A percentile compares a stretch with the other conserved stretches of the same genome.
These are phyloP conservation scores for Aspergillus fischeri DNA, from an alignment of 2,329 filamentous ascomycete genomes.

Conservation along the genomic window DNA sequence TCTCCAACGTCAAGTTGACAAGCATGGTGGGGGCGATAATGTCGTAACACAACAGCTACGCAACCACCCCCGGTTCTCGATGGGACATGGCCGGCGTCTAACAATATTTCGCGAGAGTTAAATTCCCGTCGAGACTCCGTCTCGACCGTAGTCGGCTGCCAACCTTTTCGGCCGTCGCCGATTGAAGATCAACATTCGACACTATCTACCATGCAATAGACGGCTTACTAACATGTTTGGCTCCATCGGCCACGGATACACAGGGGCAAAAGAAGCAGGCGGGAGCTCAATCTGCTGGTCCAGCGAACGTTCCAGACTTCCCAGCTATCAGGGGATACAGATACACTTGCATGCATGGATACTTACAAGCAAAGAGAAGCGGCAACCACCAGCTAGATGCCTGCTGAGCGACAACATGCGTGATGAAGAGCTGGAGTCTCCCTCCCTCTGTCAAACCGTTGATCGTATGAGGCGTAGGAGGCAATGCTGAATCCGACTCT, in stretches of 20 bases:
- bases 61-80: background rate
- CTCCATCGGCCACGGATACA: background rate
- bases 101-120: background rate
- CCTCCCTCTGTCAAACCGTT: background rate
- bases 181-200: background rate
- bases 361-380: background rate
- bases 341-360: background rate
- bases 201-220: background rate
- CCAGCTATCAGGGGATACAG: background rate
- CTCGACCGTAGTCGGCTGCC: background rate
- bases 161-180: background rate
- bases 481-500: background rate
- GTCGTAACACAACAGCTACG: background rate
- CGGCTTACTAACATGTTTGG: background rate
- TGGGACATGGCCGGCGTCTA: background rate
- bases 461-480: background rate
- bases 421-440: background rate
- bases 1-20: conserved; percentile 22
- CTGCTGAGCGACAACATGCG: background rate
- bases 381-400: background rate
- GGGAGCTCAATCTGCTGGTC: background rate
- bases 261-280: background rate
- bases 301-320: background rate
- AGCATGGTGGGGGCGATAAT: background rate
- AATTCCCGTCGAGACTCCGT: background rate